A percentile compares a stretch with the other conserved stretches of the same genome.
Evolutionary conservation across 225 moss, liverwort and hornwort genomes (phyloP).

Genomic region (Lunularia cruciata): DNA sequence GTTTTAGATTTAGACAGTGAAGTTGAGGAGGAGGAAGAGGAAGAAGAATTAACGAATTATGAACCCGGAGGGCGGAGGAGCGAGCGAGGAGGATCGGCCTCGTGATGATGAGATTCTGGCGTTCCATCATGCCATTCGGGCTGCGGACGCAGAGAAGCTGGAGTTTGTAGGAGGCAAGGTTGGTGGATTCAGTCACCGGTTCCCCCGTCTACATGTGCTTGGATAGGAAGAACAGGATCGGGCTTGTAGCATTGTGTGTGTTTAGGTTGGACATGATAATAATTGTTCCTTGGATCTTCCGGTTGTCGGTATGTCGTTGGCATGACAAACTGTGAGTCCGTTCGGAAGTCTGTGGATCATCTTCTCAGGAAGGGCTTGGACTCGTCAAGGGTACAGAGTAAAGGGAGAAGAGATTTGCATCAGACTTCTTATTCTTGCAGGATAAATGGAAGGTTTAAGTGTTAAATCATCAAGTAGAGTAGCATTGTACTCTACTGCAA

Average conservation of each 20-base stretch:
- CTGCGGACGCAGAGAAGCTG: constrained; percentile 93
- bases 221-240: background rate
- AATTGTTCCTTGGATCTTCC: no score
- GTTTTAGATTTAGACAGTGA: background rate
- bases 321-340: no score
- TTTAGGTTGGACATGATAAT: background rate
- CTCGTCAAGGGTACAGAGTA: no score
- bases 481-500: no score
- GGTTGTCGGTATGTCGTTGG: no score
- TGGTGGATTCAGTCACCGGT: constrained; percentile 24
- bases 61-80: constrained; percentile 65
- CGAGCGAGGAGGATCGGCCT: constrained; percentile 71
- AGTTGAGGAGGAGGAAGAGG: constrained; percentile 9
- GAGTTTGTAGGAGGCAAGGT: constrained; percentile 97
- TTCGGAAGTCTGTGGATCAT: no score
- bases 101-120: constrained; percentile 99
- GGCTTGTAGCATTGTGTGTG: background rate
- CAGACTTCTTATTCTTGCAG: no score
- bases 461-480: no score
- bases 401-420: no score
- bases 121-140: constrained; percentile 86
- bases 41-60: constrained; percentile 51
- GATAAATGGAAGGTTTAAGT: no score
- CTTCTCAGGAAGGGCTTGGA: no score
- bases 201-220: background rate